These are phyloP conservation scores for Fonsecaea pedrosoi DNA, from an alignment of 2,329 filamentous ascomycete genomes.

Conservation along the genomic window DNA sequence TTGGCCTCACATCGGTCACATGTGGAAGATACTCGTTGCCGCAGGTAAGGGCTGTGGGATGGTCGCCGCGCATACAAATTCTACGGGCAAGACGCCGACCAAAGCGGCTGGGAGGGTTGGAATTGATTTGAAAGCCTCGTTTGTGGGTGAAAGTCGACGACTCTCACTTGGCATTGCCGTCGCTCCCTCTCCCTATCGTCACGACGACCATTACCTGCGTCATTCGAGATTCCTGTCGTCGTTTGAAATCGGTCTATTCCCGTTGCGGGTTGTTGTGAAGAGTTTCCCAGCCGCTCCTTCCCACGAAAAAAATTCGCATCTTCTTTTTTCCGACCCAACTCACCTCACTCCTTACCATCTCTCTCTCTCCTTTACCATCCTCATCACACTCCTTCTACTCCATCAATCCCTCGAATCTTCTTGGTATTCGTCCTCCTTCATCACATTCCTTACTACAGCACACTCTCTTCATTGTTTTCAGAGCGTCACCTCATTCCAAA, in stretches of 20 bases:
- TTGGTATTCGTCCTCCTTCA: slow-evolving; percentile 27
- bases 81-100: background rate
- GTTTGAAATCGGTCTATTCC: slow-evolving; percentile 22
- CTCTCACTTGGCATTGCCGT: slow-evolving; percentile 6
- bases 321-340: slow-evolving; percentile 6
- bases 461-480: slow-evolving; percentile 19
- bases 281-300: slow-evolving; percentile 24
- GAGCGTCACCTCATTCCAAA: slow-evolving; percentile 13
- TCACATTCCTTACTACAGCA: slow-evolving; percentile 25
- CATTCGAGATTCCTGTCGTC: slow-evolving; percentile 10
- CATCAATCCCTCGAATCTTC: slow-evolving; percentile 12
- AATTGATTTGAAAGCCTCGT: background rate
- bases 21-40: background rate
- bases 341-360: slow-evolving; percentile 13
- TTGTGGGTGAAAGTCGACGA: slow-evolving; percentile 11
- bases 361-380: slow-evolving; percentile 18
- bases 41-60: background rate
- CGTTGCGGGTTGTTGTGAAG: slow-evolving; percentile 16
- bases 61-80: slow-evolving; percentile 22
- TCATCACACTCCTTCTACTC: slow-evolving; percentile 25
- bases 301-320: slow-evolving; percentile 21
- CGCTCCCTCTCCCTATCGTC: background rate
- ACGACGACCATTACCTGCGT: slow-evolving; percentile 9
- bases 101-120: slow-evolving; percentile 7
- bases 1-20: background rate